phyloP scores from a whole-genome alignment of 2,329 filamentous ascomycete species.

The Aspergillus clavatus region DNA sequence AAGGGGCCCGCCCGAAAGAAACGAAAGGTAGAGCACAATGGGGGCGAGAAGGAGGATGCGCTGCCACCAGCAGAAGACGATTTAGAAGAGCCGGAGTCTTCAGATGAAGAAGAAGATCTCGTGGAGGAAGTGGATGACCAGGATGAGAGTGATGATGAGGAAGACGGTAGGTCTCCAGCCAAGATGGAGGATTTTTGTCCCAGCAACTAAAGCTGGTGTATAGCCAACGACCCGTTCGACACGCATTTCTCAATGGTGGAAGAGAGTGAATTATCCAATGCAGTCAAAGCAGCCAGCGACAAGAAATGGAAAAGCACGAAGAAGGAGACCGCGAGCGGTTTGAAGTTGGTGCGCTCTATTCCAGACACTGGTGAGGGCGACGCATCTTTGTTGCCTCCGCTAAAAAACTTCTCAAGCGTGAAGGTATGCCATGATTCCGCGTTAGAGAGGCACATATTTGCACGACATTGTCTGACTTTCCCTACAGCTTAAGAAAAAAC shows the following conservation, averaged over 20 bases:
- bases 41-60: slow-evolving; percentile 20
- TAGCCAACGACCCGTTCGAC: slow-evolving; percentile 69
- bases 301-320: slow-evolving; percentile 48
- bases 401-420: slow-evolving; percentile 31
- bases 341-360: slow-evolving; percentile 28
- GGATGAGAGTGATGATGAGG: slow-evolving; percentile 33
- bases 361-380: slow-evolving; percentile 26
- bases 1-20: slow-evolving; percentile 48
- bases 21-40: slow-evolving; percentile 46
- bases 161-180: slow-evolving; percentile 22
- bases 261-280: slow-evolving; percentile 53
- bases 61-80: slow-evolving; percentile 39
- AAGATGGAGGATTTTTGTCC: background rate
- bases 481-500: slow-evolving; percentile 65
- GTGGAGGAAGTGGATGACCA: slow-evolving; percentile 32
- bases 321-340: slow-evolving; percentile 27
- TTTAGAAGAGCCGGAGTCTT: slow-evolving; percentile 47
- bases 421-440: slow-evolving; percentile 26
- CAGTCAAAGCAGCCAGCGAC: slow-evolving; percentile 43
- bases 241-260: slow-evolving; percentile 69
- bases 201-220: slow-evolving; percentile 48
- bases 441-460: too few relatives aligned
- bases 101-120: slow-evolving; percentile 39
- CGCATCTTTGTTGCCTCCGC: slow-evolving; percentile 22
- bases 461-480: slow-evolving; percentile 17